A percentile compares a stretch with the other conserved stretches of the same genome.
Conservation (phyloP, 2,329 filamentous ascomycete genomes). For the Chaetomiaceae sp. region DNA sequence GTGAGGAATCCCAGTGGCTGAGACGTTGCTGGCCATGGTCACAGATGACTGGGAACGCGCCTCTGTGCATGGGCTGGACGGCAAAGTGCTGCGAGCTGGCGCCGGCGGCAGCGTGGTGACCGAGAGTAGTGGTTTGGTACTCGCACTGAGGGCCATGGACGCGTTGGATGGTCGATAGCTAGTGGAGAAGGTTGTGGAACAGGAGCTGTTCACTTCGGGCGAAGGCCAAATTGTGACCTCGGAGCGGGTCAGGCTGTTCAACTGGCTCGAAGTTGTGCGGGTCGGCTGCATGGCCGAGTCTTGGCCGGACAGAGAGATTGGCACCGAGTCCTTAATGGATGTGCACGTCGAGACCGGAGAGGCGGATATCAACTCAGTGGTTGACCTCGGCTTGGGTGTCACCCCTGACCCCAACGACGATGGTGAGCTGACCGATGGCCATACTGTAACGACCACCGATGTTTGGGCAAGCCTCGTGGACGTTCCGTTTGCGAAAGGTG, state of each 20-base stretch:
- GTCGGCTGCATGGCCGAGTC: not conserved
- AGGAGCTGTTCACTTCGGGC: slow-evolving; percentile 16
- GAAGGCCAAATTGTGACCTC: slow-evolving; percentile 18
- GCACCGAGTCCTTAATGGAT: not conserved
- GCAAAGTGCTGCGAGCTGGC: not conserved
- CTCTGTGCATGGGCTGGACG: slow-evolving; percentile 11
- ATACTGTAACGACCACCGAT: slow-evolving; percentile 15
- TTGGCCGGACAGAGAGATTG: not conserved
- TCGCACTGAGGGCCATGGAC: not conserved
- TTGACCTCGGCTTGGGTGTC: not conserved
- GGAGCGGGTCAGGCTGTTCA: slow-evolving; percentile 2
- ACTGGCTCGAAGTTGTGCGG: not conserved
- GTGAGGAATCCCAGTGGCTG: not conserved
- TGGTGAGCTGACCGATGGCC: slow-evolving; percentile 3
- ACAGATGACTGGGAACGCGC: not conserved
- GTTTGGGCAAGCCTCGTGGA: not conserved
- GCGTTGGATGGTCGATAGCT: slow-evolving; percentile 3
- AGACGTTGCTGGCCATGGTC: not conserved
- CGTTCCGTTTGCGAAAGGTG: not conserved
- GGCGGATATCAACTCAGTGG: not conserved
- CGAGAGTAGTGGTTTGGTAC: slow-evolving; percentile 3
- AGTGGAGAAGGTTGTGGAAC: slow-evolving; percentile 19
- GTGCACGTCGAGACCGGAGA: not conserved
- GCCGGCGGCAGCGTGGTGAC: slow-evolving; percentile 10
- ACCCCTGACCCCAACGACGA: not conserved